Conservation (phyloP, 2,329 filamentous ascomycete genomes). For the Myrmaecium sp. region DNA sequence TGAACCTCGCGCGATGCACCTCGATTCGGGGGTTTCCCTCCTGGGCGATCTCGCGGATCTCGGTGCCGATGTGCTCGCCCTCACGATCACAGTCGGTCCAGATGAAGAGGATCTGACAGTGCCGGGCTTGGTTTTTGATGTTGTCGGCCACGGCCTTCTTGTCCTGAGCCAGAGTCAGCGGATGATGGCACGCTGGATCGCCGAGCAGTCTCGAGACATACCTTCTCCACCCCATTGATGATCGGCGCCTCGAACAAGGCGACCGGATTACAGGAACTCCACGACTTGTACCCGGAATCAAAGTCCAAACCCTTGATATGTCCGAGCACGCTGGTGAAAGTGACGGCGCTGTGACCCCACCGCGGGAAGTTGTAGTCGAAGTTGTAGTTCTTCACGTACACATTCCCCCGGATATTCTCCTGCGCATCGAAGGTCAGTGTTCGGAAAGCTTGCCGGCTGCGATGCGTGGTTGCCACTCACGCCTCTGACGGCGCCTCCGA, state of each 20-base stretch:
- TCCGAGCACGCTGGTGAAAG: slow-evolving; percentile 85
- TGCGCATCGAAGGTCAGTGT: slow-evolving; percentile 20
- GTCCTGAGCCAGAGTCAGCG: slow-evolving; percentile 34
- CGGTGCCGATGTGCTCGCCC: slow-evolving; percentile 87
- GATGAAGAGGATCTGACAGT: slow-evolving; percentile 65
- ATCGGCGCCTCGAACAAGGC: slow-evolving; percentile 70
- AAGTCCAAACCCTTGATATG: slow-evolving; percentile 78
- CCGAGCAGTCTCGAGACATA: slow-evolving; percentile 19
- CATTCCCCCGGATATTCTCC: slow-evolving; percentile 48
- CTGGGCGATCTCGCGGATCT: slow-evolving; percentile 68
- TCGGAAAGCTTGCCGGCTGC: slow-evolving; percentile 1
- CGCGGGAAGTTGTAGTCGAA: slow-evolving; percentile 75
- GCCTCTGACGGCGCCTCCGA: slow-evolving; percentile 61
- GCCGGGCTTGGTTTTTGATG: slow-evolving; percentile 60
- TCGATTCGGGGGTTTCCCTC: slow-evolving; percentile 58
- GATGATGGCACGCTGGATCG: too few relatives aligned
- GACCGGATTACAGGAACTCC: slow-evolving; percentile 64
- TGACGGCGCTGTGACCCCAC: slow-evolving; percentile 71
- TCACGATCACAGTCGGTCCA: slow-evolving; percentile 99
- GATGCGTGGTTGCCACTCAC: slow-evolving; percentile 33
- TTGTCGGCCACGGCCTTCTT: slow-evolving; percentile 72
- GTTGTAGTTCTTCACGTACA: slow-evolving; percentile 84
- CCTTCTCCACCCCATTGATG: slow-evolving; percentile 47
- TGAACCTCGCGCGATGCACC: slow-evolving; percentile 78
- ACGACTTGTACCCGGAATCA: slow-evolving; percentile 53